Percentiles rank a stretch among this genome's conserved stretches.
These are phyloP conservation scores for Nidula microcarpa DNA, from an alignment of 768 basidiomycete species.

Conservation along the genomic window DNA sequence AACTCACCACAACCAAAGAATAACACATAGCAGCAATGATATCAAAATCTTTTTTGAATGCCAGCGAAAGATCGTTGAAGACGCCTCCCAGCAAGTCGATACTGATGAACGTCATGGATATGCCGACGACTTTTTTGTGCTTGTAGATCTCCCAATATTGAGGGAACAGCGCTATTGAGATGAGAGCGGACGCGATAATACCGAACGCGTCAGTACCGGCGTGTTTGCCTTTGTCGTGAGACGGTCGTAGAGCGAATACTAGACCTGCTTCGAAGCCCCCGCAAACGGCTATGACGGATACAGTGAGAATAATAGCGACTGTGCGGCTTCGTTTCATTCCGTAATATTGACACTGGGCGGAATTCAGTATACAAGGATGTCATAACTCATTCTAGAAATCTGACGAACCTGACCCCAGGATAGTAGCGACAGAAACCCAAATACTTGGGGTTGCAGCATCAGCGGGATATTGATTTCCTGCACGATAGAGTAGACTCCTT, in stretches of 20 bases:
- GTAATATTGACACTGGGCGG: conserved; percentile 65
- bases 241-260: conserved; percentile 53
- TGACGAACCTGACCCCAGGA: conserved; percentile 61
- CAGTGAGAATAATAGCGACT: conserved; percentile 28
- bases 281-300: conserved; percentile 35
- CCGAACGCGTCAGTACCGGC: conserved; percentile 54
- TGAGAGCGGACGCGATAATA: conserved; percentile 52
- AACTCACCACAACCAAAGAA: conserved; percentile 51
- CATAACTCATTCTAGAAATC: not conserved
- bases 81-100: conserved; percentile 71
- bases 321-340: conserved; percentile 34
- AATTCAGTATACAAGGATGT: too few relatives aligned
- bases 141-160: conserved; percentile 79
- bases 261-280: conserved; percentile 60
- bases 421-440: conserved; percentile 54
- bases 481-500: conserved; percentile 67
- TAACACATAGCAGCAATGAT: conserved; percentile 61
- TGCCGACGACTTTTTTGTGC: conserved; percentile 58
- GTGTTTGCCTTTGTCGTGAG: conserved; percentile 23
- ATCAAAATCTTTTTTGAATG: conserved; percentile 63
- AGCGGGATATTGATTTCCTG: conserved; percentile 71
- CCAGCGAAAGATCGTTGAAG: conserved; percentile 68
- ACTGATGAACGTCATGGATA: conserved; percentile 65
- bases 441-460: conserved; percentile 64
- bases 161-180: conserved; percentile 47